Evolutionary conservation across 2,329 filamentous ascomycete species (phyloP).

Genomic region (Thyridium curvatum): DNA sequence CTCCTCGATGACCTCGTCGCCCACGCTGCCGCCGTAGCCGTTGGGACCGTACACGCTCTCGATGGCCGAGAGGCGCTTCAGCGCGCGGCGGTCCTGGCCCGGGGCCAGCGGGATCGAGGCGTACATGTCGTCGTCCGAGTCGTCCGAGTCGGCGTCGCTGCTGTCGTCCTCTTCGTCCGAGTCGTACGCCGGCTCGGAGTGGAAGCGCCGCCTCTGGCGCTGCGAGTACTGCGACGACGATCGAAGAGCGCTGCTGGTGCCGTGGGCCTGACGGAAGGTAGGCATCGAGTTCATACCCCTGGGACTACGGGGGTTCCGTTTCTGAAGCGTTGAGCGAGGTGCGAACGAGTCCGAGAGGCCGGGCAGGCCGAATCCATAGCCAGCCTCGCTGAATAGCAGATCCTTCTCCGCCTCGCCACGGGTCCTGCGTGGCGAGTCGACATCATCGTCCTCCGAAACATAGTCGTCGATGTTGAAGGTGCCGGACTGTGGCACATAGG

Average conservation of each 20-base stretch:
- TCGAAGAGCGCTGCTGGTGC: too few species aligned
- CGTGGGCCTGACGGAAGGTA: too few species aligned
- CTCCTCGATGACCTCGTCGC: conserved; percentile 12
- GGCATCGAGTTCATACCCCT: too few species aligned
- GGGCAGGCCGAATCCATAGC: conserved; percentile 27
- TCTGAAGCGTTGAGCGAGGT: not conserved
- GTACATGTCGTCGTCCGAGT: not conserved
- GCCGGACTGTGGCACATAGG: conserved; percentile 3
- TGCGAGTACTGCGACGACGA: too few species aligned
- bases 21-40: conserved; percentile 2
- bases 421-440: conserved; percentile 15
- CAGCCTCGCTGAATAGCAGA: conserved; percentile 25
- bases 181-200: not conserved
- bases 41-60: not conserved
- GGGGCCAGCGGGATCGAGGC: not conserved
- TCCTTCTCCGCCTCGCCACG: conserved; percentile 26
- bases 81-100: not conserved
- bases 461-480: conserved; percentile 31
- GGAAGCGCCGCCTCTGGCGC: not conserved
- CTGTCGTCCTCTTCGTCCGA: not conserved
- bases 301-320: not conserved
- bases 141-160: not conserved
- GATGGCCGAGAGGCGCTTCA: conserved; percentile 6
- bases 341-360: conserved; percentile 19
- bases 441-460: conserved; percentile 29